These are phyloP conservation scores for Pythium brassicae DNA, from an alignment of 352 stramenopile species.

Conservation along the genomic window DNA sequence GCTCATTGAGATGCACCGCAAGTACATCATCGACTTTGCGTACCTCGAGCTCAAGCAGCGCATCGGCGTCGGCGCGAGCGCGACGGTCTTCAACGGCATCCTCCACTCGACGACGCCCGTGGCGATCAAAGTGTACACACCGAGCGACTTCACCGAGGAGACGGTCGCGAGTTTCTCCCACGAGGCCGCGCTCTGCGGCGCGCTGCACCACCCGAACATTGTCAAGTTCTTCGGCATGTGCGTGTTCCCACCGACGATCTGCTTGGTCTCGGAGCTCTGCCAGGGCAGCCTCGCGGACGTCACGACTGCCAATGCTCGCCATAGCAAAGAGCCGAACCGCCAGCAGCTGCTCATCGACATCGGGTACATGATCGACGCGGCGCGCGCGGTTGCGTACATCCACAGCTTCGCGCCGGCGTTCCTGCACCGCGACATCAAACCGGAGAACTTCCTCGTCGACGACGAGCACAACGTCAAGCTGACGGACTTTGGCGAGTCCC, in stretches of 20 bases:
- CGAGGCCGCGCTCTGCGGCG: slow-evolving; percentile 48
- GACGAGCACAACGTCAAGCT: slow-evolving; percentile 47
- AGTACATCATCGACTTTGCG: slow-evolving; percentile 69
- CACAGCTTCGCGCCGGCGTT: slow-evolving; percentile 62
- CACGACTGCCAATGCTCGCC: slow-evolving; percentile 16
- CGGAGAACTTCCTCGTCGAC: slow-evolving; percentile 63
- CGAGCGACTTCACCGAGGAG: slow-evolving; percentile 41
- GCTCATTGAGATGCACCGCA: slow-evolving; percentile 65
- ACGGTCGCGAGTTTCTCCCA: slow-evolving; percentile 54
- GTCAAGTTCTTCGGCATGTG: slow-evolving; percentile 63
- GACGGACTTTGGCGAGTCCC: slow-evolving; percentile 63
- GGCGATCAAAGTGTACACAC: slow-evolving; percentile 66
- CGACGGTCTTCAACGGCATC: slow-evolving; percentile 44
- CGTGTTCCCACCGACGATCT: slow-evolving; percentile 60
- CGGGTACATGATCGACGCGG: slow-evolving; percentile 59
- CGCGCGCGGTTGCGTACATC: slow-evolving; percentile 53
- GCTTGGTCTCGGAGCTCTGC: slow-evolving; percentile 57
- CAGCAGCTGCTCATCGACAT: slow-evolving; percentile 46
- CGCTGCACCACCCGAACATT: slow-evolving; percentile 55
- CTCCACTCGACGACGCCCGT: slow-evolving; percentile 28
- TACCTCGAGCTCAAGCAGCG: slow-evolving; percentile 41
- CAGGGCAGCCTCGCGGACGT: slow-evolving; percentile 45
- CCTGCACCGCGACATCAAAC: slow-evolving; percentile 64
- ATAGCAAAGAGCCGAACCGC: slow-evolving; percentile 10
- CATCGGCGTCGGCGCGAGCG: slow-evolving; percentile 44